Evolutionary conservation across 2,329 filamentous ascomycete species (phyloP).

Genomic region (Orbilia blumenaviensis): DNA sequence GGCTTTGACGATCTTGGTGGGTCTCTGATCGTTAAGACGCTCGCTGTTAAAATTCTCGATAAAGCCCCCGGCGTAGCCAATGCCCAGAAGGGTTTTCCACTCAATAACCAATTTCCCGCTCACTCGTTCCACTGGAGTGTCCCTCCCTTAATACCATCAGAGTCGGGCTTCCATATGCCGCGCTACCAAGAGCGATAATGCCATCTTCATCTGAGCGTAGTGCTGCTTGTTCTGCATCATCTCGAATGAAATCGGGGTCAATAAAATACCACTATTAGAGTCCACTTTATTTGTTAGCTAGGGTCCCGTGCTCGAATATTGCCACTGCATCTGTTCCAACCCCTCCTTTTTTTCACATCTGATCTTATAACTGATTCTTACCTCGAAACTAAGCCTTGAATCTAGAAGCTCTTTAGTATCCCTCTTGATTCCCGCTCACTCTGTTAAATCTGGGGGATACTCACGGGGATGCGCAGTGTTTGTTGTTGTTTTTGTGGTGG

Average conservation of each 20-base stretch:
- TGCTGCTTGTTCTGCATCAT: not conserved
- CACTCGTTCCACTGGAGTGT: not conserved
- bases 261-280: not conserved
- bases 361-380: not conserved
- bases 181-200: not conserved
- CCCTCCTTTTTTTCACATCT: not conserved
- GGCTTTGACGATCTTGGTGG: not conserved
- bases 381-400: constrained; percentile 4
- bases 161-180: not conserved
- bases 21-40: not conserved
- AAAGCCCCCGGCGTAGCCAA: not conserved
- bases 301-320: not conserved
- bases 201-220: not conserved
- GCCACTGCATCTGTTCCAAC: not conserved
- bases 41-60: not conserved
- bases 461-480: constrained; percentile 5
- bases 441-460: constrained; percentile 6
- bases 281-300: not conserved
- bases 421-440: constrained; percentile 18
- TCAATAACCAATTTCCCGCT: not conserved
- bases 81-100: constrained; percentile 20
- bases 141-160: not conserved
- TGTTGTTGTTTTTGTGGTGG: not conserved
- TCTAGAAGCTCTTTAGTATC: constrained; percentile 9
- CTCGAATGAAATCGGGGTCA: not conserved